Conservation (phyloP, 164 flowering plant genomes). For the Sedum album region DNA sequence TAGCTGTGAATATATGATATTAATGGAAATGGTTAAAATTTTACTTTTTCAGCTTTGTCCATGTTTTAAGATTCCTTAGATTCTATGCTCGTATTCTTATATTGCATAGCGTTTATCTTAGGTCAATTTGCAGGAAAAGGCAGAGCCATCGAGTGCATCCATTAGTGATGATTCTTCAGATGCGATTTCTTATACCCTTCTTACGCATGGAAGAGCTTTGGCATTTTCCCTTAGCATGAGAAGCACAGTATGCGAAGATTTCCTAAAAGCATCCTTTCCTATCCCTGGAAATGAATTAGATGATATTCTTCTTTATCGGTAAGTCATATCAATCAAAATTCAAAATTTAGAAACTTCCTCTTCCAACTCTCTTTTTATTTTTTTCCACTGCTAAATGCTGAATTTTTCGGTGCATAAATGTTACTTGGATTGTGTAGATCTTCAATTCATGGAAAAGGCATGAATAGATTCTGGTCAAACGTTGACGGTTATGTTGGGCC, state of each 20-base stretch:
- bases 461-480: constrained; percentile 89
- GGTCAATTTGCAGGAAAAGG: constrained; percentile 34
- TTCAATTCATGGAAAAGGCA: constrained; percentile 71
- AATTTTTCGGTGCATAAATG: background rate
- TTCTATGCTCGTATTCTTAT: background rate
- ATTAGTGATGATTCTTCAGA: constrained; percentile 18
- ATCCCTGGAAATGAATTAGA: constrained; percentile 20
- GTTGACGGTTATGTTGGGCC: constrained; percentile 83
- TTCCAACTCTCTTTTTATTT: background rate
- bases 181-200: constrained; percentile 26
- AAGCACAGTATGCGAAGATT: constrained; percentile 43
- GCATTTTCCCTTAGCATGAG: constrained; percentile 56
- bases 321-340: constrained; percentile 17
- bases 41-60: background rate
- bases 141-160: constrained; percentile 32
- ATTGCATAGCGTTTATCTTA: background rate
- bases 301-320: constrained; percentile 73
- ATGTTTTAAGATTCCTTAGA: background rate
- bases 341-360: too few species aligned
- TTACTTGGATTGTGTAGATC: constrained; percentile 39
- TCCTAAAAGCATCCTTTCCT: constrained; percentile 37
- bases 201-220: constrained; percentile 82
- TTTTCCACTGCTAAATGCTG: background rate
- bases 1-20: background rate
- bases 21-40: background rate